A percentile compares a stretch with the other conserved stretches of the same genome.
Conservation (phyloP, 352 stramenopile species). For the Pythium aphanidermatum region DNA sequence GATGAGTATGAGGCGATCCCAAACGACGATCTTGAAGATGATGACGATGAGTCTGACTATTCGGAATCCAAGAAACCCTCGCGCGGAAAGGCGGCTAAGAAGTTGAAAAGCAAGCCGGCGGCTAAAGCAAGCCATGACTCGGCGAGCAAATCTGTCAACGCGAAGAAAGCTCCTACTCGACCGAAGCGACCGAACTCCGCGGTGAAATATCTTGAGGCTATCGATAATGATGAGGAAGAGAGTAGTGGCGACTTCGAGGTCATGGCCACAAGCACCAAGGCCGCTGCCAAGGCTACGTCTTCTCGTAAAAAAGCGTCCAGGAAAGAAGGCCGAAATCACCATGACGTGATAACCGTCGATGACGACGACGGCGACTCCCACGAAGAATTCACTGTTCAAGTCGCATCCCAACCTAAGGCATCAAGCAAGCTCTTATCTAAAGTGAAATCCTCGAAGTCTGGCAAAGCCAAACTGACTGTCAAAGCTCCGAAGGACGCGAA, state of each 20-base stretch:
- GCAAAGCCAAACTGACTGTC: not conserved
- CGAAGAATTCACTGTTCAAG: slow-evolving; percentile 3
- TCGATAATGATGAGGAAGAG: slow-evolving; percentile 10
- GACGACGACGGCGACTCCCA: slow-evolving; percentile 7
- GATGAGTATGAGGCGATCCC: no score
- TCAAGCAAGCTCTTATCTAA: not conserved
- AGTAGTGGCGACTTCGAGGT: slow-evolving; percentile 14
- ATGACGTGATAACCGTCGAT: slow-evolving; percentile 9
- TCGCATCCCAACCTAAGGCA: not conserved
- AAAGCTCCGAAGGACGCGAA: not conserved
- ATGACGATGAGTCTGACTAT: not conserved
- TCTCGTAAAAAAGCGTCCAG: slow-evolving; percentile 15
- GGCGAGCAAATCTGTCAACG: not conserved
- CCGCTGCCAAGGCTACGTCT: not conserved
- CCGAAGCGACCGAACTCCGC: no score
- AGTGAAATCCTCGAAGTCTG: not conserved
- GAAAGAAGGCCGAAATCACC: slow-evolving; percentile 15
- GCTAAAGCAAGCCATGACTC: no score
- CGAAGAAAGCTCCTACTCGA: no score
- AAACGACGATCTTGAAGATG: slow-evolving; percentile 8
- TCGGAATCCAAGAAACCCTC: not conserved
- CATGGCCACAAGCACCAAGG: not conserved
- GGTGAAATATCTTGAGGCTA: not conserved
- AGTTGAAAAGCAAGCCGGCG: slow-evolving; percentile 3
- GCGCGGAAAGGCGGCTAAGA: slow-evolving; percentile 3